A percentile compares a stretch with the other conserved stretches of the same genome.
These are phyloP conservation scores for Bacterosira constricta DNA, from an alignment of 108 stramenopile genomes.

Conservation along the genomic window DNA sequence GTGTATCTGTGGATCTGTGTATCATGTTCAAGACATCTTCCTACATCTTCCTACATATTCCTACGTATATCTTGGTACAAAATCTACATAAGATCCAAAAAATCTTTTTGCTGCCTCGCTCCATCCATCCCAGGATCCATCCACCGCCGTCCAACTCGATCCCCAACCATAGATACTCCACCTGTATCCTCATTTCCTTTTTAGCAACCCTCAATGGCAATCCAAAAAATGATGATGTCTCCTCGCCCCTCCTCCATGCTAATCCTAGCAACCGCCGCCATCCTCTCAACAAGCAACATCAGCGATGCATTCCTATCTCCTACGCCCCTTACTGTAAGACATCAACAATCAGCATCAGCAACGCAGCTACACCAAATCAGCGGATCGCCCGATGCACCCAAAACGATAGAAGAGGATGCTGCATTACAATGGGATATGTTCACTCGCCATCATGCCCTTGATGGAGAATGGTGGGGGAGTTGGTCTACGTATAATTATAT, in stretches of 20 bases:
- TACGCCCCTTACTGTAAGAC: background rate
- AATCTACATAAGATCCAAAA: too few species aligned
- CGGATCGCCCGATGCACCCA: conserved; percentile 43
- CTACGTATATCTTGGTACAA: too few species aligned
- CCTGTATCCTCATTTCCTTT: too few species aligned
- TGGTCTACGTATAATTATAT: conserved; percentile 86
- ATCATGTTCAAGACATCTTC: too few species aligned
- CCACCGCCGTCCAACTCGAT: too few species aligned
- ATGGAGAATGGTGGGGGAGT: conserved; percentile 83
- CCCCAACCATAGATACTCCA: too few species aligned
- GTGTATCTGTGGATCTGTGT: too few species aligned
- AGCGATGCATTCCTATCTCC: conserved; percentile 17
- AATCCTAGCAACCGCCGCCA: background rate
- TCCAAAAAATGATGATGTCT: background rate
- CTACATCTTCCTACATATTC: too few species aligned
- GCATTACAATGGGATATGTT: conserved; percentile 84
- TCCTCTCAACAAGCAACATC: background rate
- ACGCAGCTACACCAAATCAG: conserved; percentile 1
- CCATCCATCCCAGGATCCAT: too few species aligned
- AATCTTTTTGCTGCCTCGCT: too few species aligned
- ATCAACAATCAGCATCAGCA: conserved; percentile 1
- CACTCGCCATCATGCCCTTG: conserved; percentile 70
- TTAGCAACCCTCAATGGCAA: too few species aligned
- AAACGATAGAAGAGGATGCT: conserved; percentile 54
- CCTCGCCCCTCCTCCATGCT: background rate